These are phyloP conservation scores for Rhizopus arrhizus DNA, from an alignment of 371 early-diverging fungal genomes.

Conservation along the genomic window DNA sequence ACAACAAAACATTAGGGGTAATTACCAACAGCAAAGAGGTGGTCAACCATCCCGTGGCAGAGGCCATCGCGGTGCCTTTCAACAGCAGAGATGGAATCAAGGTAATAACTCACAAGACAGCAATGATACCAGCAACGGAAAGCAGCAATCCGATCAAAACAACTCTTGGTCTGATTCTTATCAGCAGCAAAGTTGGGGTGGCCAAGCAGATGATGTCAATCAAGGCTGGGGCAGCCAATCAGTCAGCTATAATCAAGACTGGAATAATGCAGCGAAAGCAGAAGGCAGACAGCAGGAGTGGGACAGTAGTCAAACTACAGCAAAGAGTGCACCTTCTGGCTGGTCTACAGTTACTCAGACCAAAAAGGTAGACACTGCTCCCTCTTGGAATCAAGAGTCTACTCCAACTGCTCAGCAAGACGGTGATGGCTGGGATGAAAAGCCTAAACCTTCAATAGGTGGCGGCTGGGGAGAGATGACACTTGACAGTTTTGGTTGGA, in stretches of 20 bases:
- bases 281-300: neutral
- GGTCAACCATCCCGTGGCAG: neutral
- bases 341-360: neutral
- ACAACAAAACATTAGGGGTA: slow-evolving; percentile 3
- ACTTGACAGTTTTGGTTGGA: slow-evolving; percentile 25
- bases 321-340: neutral
- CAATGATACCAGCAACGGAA: neutral
- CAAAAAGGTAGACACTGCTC: neutral
- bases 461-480: slow-evolving; percentile 27
- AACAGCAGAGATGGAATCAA: slow-evolving; percentile 3
- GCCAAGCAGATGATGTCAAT: neutral
- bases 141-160: neutral
- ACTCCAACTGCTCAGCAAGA: neutral
- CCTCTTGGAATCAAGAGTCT: slow-evolving; percentile 7
- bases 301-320: neutral
- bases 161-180: neutral
- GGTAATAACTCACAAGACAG: neutral
- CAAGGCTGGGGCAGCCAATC: slow-evolving; percentile 9
- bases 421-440: slow-evolving; percentile 4
- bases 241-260: neutral
- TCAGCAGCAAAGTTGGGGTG: neutral
- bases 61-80: neutral
- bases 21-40: slow-evolving; percentile 7
- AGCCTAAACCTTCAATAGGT: neutral
- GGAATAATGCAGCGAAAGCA: neutral